Evolutionary conservation across 108 stramenopile species (phyloP).

Genomic region (Schizochytrium sp.): DNA sequence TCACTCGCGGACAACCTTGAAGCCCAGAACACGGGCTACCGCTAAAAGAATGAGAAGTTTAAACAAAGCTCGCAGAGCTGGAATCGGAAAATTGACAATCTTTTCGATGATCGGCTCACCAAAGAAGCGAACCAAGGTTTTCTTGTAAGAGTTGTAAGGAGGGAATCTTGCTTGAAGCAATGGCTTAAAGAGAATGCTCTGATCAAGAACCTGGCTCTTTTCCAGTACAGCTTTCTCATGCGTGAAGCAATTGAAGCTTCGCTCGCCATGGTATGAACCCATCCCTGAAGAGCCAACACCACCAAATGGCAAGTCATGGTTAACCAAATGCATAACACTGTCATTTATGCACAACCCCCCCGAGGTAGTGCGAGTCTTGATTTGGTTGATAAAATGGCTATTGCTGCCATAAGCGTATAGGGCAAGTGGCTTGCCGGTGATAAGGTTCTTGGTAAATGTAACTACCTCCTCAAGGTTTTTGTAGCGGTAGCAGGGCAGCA

Average conservation of each 20-base stretch:
- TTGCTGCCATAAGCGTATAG: slow-evolving; percentile 65
- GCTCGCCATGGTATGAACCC: slow-evolving; percentile 63
- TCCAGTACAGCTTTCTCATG: slow-evolving; percentile 57
- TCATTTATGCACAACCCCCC: slow-evolving; percentile 69
- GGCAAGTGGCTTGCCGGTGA: slow-evolving; percentile 66
- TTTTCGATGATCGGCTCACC: too few relatives aligned
- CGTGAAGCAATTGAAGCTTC: slow-evolving; percentile 39
- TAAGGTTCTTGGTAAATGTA: neutral
- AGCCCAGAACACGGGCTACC: too few relatives aligned
- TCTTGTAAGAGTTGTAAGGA: neutral
- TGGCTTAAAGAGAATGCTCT: neutral
- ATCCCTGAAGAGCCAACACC: slow-evolving; percentile 69
- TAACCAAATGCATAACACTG: slow-evolving; percentile 57
- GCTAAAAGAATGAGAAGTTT: too few relatives aligned
- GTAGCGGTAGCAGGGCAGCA: slow-evolving; percentile 62
- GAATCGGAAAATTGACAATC: too few relatives aligned
- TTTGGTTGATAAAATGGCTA: neutral
- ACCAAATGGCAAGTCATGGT: slow-evolving; percentile 68
- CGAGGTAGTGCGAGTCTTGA: slow-evolving; percentile 58
- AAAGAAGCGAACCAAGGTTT: neutral
- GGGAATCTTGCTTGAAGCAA: neutral
- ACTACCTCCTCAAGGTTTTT: slow-evolving; percentile 60
- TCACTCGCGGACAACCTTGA: too few relatives aligned
- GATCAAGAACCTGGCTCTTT: slow-evolving; percentile 17
- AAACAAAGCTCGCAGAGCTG: too few relatives aligned